Conservation (phyloP, 2,329 filamentous ascomycete species). For the Ophiostoma sp. region DNA sequence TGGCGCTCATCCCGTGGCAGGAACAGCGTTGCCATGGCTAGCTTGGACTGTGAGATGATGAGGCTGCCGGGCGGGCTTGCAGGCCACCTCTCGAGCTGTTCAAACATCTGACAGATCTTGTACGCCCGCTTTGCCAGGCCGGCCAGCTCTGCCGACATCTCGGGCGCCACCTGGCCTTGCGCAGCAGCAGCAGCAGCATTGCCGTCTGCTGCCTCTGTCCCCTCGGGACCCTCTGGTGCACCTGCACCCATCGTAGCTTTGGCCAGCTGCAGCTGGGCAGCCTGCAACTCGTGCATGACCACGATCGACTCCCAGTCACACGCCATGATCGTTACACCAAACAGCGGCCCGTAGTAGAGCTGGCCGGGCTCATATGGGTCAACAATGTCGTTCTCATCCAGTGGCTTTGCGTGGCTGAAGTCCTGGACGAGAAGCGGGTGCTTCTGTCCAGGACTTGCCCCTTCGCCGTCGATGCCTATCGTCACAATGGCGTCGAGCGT, state of each 20-base stretch:
- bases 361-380: slow-evolving; percentile 64
- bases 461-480: not conserved
- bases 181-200: not conserved
- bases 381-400: slow-evolving; percentile 61
- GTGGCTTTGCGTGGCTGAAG: slow-evolving; percentile 50
- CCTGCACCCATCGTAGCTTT: not conserved
- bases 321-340: slow-evolving; percentile 66
- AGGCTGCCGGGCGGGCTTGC: slow-evolving; percentile 64
- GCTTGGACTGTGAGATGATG: slow-evolving; percentile 66
- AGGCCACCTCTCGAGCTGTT: slow-evolving; percentile 69
- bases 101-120: slow-evolving; percentile 70
- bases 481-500: slow-evolving; percentile 35
- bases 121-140: slow-evolving; percentile 53
- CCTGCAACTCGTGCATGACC: slow-evolving; percentile 75
- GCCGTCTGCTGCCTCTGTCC: not conserved
- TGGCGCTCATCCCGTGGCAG: slow-evolving; percentile 69
- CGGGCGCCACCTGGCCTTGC: not conserved
- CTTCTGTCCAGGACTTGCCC: slow-evolving; percentile 12
- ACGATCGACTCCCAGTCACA: slow-evolving; percentile 75
- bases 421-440: slow-evolving; percentile 49
- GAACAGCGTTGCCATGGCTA: slow-evolving; percentile 73
- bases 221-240: not conserved
- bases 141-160: slow-evolving; percentile 43
- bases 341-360: slow-evolving; percentile 66
- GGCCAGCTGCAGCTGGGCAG: slow-evolving; percentile 38